A percentile compares a stretch with the other conserved stretches of the same genome.
phyloP scores from a whole-genome alignment of 2,329 filamentous ascomycete genomes.

The Calonectria hongkongensis region DNA sequence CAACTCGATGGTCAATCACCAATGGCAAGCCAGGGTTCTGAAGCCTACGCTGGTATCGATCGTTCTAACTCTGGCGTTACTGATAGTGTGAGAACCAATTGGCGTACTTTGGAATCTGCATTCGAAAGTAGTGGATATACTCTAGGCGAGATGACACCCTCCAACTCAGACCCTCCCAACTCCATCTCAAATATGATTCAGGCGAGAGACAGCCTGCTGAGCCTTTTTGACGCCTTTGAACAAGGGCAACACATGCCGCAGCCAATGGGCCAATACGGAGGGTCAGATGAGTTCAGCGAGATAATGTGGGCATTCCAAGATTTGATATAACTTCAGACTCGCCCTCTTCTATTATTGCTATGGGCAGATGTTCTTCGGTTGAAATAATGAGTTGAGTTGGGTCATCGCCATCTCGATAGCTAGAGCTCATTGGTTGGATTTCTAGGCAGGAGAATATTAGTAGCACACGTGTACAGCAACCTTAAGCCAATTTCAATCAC shows the following conservation, averaged over 20 bases:
- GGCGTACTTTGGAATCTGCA: not conserved
- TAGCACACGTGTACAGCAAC: too few species aligned
- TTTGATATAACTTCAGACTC: not conserved
- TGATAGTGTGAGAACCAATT: conserved; percentile 20
- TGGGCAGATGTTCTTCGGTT: not conserved
- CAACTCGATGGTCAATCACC: not conserved
- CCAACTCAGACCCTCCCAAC: conserved; percentile 35
- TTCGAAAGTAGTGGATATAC: not conserved
- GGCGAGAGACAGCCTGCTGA: conserved; percentile 60
- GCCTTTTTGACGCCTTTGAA: conserved; percentile 60
- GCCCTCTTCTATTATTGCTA: not conserved
- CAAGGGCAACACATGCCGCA: conserved; percentile 52
- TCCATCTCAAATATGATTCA: conserved; percentile 58
- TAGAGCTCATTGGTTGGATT: not conserved
- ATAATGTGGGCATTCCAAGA: not conserved
- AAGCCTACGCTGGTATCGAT: not conserved
- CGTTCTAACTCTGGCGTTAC: conserved; percentile 32
- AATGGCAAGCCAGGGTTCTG: not conserved
- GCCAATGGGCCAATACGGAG: not conserved
- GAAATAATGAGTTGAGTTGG: not conserved
- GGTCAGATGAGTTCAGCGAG: not conserved
- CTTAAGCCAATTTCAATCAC: too few species aligned
- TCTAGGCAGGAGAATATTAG: too few species aligned
- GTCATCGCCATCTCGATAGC: not conserved
- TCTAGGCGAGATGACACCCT: not conserved